A percentile compares a stretch with the other conserved stretches of the same genome.
These are phyloP conservation scores for Dittrichia graveolens DNA, from an alignment of 129 eudicot genomes.

Conservation along the genomic window DNA sequence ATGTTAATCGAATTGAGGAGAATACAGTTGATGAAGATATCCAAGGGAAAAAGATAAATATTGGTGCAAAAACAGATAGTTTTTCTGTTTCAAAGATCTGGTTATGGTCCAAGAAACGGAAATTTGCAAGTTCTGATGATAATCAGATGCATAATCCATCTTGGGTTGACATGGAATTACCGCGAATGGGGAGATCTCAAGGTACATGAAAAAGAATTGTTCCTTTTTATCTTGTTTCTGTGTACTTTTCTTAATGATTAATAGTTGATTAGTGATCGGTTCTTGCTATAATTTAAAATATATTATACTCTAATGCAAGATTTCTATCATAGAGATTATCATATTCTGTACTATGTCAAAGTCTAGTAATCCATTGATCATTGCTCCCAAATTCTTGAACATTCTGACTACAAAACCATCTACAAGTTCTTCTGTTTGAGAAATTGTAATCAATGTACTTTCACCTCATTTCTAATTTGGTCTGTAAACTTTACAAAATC, in stretches of 20 bases:
- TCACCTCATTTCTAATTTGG: background rate
- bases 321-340: conserved; percentile 17
- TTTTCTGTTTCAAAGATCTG: conserved; percentile 95
- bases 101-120: conserved; percentile 91
- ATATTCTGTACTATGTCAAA: conserved; percentile 28
- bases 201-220: conserved; percentile 47
- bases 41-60: conserved; percentile 78
- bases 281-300: conserved; percentile 33
- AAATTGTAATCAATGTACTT: background rate
- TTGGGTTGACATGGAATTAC: conserved; percentile 51
- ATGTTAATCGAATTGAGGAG: conserved; percentile 17
- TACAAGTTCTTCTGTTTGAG: conserved; percentile 2
- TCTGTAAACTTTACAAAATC: background rate
- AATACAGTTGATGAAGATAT: conserved; percentile 34
- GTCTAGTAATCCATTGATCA: conserved; percentile 16
- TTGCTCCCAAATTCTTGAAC: conserved; percentile 21
- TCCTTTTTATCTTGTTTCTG: conserved; percentile 30
- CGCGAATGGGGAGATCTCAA: conserved; percentile 55
- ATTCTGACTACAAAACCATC: conserved; percentile 3
- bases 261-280: conserved; percentile 22
- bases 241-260: conserved; percentile 38
- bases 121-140: conserved; percentile 64
- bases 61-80: conserved; percentile 81
- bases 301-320: conserved; percentile 35
- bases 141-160: conserved; percentile 41